phyloP scores from a whole-genome alignment of 768 basidiomycete species.

The Postia placenta region DNA sequence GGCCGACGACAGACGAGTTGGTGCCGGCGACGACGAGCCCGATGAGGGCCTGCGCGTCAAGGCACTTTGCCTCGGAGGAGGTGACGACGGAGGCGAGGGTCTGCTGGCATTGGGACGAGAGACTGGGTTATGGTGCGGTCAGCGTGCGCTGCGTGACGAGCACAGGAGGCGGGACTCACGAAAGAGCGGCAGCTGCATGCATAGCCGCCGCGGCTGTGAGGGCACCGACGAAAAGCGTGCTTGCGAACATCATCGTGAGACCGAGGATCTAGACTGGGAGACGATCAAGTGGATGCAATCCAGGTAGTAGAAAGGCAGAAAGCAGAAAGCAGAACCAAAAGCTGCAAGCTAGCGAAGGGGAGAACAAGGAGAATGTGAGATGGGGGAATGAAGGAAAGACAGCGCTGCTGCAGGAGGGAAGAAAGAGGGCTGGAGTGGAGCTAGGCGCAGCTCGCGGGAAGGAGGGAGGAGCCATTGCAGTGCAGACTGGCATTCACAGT shows the following conservation, averaged over 20 bases:
- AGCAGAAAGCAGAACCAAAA: not conserved
- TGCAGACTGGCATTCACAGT: not conserved
- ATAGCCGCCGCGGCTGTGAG: conserved; percentile 9
- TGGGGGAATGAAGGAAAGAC: too few relatives aligned
- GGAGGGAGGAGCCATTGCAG: not conserved
- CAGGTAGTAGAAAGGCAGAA: conserved; percentile 3
- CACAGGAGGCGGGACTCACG: conserved; percentile 9
- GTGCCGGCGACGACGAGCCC: conserved; percentile 28
- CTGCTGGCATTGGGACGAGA: conserved; percentile 44
- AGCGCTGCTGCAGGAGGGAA: too few relatives aligned
- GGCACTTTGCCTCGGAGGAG: conserved; percentile 40
- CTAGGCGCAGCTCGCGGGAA: not conserved
- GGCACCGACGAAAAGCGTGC: conserved; percentile 9
- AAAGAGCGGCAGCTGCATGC: conserved; percentile 16
- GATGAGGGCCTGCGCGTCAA: conserved; percentile 42
- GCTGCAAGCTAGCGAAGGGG: conserved; percentile 9
- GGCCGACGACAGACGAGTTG: conserved; percentile 36
- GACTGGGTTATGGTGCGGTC: conserved; percentile 13
- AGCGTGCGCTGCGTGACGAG: not conserved
- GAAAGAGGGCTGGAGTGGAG: too few relatives aligned
- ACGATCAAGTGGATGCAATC: not conserved
- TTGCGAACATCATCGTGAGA: conserved; percentile 7
- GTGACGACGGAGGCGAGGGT: conserved; percentile 40
- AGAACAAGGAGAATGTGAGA: not conserved
- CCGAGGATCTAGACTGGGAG: too few relatives aligned